These are phyloP conservation scores for Curvularia lunata DNA, from an alignment of 2,329 filamentous ascomycete species.

Conservation along the genomic window DNA sequence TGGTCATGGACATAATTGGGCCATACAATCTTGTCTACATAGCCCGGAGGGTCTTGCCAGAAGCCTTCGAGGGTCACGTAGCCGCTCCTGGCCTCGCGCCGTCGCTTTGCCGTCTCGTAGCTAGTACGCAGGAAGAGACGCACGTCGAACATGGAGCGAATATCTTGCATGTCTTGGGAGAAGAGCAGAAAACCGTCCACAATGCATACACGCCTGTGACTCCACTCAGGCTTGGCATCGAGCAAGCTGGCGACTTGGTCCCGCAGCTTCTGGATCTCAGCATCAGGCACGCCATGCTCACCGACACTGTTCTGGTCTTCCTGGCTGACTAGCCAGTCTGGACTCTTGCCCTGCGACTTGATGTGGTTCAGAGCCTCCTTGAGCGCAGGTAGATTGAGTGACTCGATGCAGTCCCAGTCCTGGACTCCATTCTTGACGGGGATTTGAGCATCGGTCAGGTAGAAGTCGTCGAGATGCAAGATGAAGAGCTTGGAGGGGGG, in stretches of 20 bases:
- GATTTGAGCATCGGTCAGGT: slow-evolving; percentile 76
- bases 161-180: slow-evolving; percentile 59
- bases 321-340: slow-evolving; percentile 58
- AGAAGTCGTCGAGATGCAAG: slow-evolving; percentile 96
- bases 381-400: slow-evolving; percentile 75
- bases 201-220: slow-evolving; percentile 59
- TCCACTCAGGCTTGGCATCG: slow-evolving; percentile 23
- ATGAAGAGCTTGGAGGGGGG: slow-evolving; percentile 69
- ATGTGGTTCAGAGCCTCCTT: slow-evolving; percentile 72
- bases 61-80: slow-evolving; percentile 86
- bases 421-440: slow-evolving; percentile 62
- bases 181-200: slow-evolving; percentile 91
- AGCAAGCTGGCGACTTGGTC: slow-evolving; percentile 22
- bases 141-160: slow-evolving; percentile 71
- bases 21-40: slow-evolving; percentile 95
- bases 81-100: slow-evolving; percentile 72
- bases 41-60: slow-evolving; percentile 92
- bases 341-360: slow-evolving; percentile 67
- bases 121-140: slow-evolving; percentile 76
- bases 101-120: slow-evolving; percentile 66
- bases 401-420: slow-evolving; percentile 91
- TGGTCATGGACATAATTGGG: slow-evolving; percentile 88
- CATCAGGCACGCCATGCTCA: slow-evolving; percentile 46
- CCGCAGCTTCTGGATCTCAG: slow-evolving; percentile 49
- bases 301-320: slow-evolving; percentile 64